Base-by-base conservation (phyloP, 2,329 filamentous ascomycete species). In the Phyllosticta citriasiana region DNA sequence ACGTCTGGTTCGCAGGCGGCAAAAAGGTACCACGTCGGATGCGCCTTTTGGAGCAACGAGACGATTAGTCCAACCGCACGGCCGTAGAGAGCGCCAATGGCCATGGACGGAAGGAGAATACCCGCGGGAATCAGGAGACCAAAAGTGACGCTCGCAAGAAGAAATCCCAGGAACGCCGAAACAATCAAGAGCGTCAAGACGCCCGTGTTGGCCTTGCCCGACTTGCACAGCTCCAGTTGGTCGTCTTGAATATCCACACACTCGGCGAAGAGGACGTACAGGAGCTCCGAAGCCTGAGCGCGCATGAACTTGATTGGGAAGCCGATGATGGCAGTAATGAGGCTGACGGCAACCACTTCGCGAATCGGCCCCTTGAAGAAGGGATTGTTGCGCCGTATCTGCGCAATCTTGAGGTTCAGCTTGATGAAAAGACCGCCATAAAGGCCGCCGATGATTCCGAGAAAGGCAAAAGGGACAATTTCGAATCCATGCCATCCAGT, bases 231-330 rank as follows among this genome's bases (percentile, higher is more conserved):
- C 35, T 90, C 91, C 62, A 97, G 88, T 60, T 87, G 88, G 75
- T 99, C 94, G 67, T 95, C 89, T 22, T 86, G 81, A 22, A 91
- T 82, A 65, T 88, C 84, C 3, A 86, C 86, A 73, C 94, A 99
- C 75, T 99, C 93, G 8, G 91, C 85, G 72, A 99, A 97, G 27
- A 99, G 84, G 62, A 88, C 88, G 64, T 92, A 92, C 16, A 97
- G 92, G 2, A 99, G 84, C 72, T 97, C 91, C 0, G 91, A 92
- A 24, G 89, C 85, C 72, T 97, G 93, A 3, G 91, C 88, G 63
- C 94, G 88, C 88, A 97, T 96, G 74, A 97, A 97, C 61, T 91
- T 87, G 75, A 97, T 96, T 10, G 94, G 94, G 68, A 91, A 99
- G 78, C 96, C 97, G 74, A 97, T 84, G 53, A 97, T 72, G 1